Evolutionary conservation across 2,329 filamentous ascomycete genomes (phyloP).

Genomic region (Cladorrhinum sp.): DNA sequence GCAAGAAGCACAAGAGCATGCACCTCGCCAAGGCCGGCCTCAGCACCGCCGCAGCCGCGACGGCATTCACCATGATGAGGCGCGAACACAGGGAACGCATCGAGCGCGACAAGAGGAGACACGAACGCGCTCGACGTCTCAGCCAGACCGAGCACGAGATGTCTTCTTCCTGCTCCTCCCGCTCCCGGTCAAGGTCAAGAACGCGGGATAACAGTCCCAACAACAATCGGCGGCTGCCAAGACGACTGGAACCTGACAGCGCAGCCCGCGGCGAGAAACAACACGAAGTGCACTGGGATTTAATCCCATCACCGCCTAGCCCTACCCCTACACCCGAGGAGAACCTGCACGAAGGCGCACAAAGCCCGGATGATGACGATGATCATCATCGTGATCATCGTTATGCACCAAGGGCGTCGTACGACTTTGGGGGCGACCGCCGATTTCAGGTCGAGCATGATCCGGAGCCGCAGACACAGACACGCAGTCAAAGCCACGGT

Average conservation of each 20-base stretch:
- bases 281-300: neutral
- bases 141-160: neutral
- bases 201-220: neutral
- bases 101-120: neutral
- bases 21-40: constrained; percentile 25
- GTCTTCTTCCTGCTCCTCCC: neutral
- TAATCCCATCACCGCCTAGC: neutral
- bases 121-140: neutral
- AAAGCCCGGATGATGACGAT: neutral
- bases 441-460: neutral
- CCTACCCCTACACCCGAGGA: neutral
- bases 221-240: neutral
- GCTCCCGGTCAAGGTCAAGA: neutral
- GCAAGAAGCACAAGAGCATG: constrained; percentile 17
- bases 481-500: neutral
- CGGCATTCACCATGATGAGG: constrained; percentile 23
- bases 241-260: neutral
- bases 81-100: constrained; percentile 18
- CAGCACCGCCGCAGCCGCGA: constrained; percentile 19
- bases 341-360: neutral
- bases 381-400: too few relatives aligned
- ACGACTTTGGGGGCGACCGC: neutral
- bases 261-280: neutral
- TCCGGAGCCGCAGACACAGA: neutral
- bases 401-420: neutral